Base-by-base conservation (phyloP, 2,329 filamentous ascomycete species). In the Colletotrichum abscissum region DNA sequence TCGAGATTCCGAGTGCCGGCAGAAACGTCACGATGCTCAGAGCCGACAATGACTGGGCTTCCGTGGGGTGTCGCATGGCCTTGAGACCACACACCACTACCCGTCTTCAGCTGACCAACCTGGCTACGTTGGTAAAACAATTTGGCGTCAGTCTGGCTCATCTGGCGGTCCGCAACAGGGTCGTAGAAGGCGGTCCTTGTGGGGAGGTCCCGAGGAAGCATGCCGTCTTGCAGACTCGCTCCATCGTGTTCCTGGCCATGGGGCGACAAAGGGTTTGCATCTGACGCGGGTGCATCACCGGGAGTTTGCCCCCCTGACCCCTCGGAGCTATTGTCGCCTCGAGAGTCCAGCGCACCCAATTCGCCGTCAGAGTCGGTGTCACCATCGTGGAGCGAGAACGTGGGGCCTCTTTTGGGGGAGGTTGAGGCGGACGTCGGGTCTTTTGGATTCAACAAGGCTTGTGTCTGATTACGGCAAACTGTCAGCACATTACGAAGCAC, bases 121-220 rank as follows among this genome's bases (percentile, higher is more conserved):
- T 95, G 94, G 82, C 94, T 95, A 76, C 94, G 90, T 84, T 98
- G 96, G 82, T 98, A 99, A 85, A 98, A 97, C 75, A 98, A 89
- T 83, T 98, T 98, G 73, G 96, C 94, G 81, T 99, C 97, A 30
- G 94, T 92, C 82, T 98, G 95, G 79, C 93, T 97, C 91, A 98
- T 93, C 79, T 96, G 94, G 79, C 97, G 97, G 83, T 99, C 97
- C 66, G 94, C 94, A 65, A 96, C 93, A 79, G 96, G 95, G 82
- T 98, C 95, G 84, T 97, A 98, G 80, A 95, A 97, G 24, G 95
- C 94, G 9, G 95, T 98, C 80, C 92, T 92, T 74, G 88, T 88
- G 42, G 90, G 90, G 65, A 90, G 80, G 79, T 92, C 91, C 74
- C 91, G 86, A 26, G 86, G 85, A 11, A 92, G 85, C 86, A 92